Evolutionary conservation across 139 green algal genomes (phyloP).

Genomic region (Chlamydomonas eustigma): DNA sequence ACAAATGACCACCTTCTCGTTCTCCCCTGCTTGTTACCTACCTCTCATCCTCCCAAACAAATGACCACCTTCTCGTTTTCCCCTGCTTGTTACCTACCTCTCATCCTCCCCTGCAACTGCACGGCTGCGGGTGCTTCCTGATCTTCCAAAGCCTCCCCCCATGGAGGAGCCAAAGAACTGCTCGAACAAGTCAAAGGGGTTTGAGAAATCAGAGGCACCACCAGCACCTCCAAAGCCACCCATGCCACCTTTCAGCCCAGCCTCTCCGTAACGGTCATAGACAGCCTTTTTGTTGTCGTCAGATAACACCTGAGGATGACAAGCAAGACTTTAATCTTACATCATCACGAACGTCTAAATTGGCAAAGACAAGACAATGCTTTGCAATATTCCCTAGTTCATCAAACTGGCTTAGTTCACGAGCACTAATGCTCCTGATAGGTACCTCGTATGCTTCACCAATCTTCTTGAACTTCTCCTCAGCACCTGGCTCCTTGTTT

Average conservation of each 20-base stretch:
- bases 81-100: too few relatives aligned
- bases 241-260: conserved; percentile 86
- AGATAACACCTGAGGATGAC: conserved; percentile 75
- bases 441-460: conserved; percentile 85
- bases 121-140: conserved; percentile 35
- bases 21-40: too few relatives aligned
- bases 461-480: conserved; percentile 96
- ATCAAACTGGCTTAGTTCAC: too few relatives aligned
- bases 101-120: conserved; percentile 76
- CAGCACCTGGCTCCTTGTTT: conserved; percentile 93
- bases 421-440: too few relatives aligned
- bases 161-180: conserved; percentile 87
- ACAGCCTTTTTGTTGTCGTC: conserved; percentile 94
- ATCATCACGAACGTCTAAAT: neutral
- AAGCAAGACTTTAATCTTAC: neutral
- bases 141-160: conserved; percentile 43
- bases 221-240: conserved; percentile 52
- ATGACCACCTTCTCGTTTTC: too few relatives aligned
- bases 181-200: conserved; percentile 99
- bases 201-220: conserved; percentile 67
- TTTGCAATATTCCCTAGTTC: too few relatives aligned
- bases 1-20: too few relatives aligned
- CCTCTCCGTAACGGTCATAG: conserved; percentile 96
- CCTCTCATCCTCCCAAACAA: too few relatives aligned
- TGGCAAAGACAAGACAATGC: too few relatives aligned